Conservation (phyloP, 768 basidiomycete genomes). For the Lentinus brumalis region DNA sequence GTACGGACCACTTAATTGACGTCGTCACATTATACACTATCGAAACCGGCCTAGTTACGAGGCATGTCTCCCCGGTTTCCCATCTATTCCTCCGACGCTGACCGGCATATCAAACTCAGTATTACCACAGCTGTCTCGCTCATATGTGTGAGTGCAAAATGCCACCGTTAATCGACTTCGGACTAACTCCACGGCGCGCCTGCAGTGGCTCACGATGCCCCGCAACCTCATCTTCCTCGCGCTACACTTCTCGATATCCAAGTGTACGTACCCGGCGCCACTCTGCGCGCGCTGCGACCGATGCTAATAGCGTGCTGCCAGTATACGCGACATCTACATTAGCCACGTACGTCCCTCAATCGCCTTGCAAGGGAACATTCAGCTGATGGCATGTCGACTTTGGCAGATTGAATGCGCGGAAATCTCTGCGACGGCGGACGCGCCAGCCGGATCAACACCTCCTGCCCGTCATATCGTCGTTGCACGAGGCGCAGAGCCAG, state of each 20-base stretch:
- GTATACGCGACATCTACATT: slow-evolving; percentile 32
- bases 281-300: not conserved
- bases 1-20: slow-evolving; percentile 30
- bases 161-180: not conserved
- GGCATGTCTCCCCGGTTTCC: slow-evolving; percentile 12
- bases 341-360: slow-evolving; percentile 23
- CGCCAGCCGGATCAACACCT: slow-evolving; percentile 14
- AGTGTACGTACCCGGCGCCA: slow-evolving; percentile 20
- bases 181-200: not conserved
- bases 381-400: not conserved
- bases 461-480: slow-evolving; percentile 15
- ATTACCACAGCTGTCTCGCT: slow-evolving; percentile 27
- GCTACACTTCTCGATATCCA: slow-evolving; percentile 32
- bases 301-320: not conserved
- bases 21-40: slow-evolving; percentile 30
- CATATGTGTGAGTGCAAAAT: slow-evolving; percentile 26
- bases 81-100: not conserved
- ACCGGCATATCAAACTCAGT: slow-evolving; percentile 12
- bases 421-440: slow-evolving; percentile 19
- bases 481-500: slow-evolving; percentile 15
- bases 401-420: slow-evolving; percentile 22
- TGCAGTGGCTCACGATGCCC: slow-evolving; percentile 30
- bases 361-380: not conserved
- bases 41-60: slow-evolving; percentile 30
- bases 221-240: slow-evolving; percentile 31